Evolutionary conservation across 768 basidiomycete species (phyloP).

Genomic region (Hypsizygus marmoreus): DNA sequence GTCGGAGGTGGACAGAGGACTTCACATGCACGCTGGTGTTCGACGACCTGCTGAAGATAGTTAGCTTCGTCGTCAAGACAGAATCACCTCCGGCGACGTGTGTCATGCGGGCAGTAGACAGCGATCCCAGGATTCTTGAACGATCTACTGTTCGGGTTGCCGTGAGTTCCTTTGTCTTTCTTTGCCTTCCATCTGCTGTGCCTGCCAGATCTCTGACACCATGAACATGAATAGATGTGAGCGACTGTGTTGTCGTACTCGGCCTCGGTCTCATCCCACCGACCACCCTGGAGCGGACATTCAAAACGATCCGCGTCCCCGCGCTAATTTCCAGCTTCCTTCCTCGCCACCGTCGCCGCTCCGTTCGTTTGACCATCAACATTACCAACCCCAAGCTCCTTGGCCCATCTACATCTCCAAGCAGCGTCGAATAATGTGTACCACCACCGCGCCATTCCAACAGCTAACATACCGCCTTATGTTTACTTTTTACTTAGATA

Average conservation of each 20-base stretch:
- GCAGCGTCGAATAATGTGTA: too few species aligned
- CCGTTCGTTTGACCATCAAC: background rate
- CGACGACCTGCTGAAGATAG: slow-evolving; percentile 45
- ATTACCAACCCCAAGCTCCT: background rate
- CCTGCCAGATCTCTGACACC: slow-evolving; percentile 3
- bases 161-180: slow-evolving; percentile 4
- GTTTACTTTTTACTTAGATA: too few species aligned
- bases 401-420: too few species aligned
- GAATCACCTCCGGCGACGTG: slow-evolving; percentile 43
- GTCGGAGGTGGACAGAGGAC: slow-evolving; percentile 45
- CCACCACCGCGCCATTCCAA: too few species aligned
- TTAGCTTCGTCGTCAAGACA: slow-evolving; percentile 41
- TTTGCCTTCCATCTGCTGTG: background rate
- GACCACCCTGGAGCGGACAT: slow-evolving; percentile 3
- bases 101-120: slow-evolving; percentile 47
- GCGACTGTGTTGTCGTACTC: background rate
- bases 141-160: background rate
- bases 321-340: background rate
- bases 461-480: too few species aligned
- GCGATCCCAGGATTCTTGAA: background rate
- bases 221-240: background rate
- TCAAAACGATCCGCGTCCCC: background rate
- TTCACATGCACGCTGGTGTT: slow-evolving; percentile 46
- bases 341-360: background rate
- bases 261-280: slow-evolving; percentile 17